Evolutionary conservation across 345 rosid genomes (phyloP), one percentile per base, ranked within the genome.

Genomic region (Lepidium sativum): DNA sequence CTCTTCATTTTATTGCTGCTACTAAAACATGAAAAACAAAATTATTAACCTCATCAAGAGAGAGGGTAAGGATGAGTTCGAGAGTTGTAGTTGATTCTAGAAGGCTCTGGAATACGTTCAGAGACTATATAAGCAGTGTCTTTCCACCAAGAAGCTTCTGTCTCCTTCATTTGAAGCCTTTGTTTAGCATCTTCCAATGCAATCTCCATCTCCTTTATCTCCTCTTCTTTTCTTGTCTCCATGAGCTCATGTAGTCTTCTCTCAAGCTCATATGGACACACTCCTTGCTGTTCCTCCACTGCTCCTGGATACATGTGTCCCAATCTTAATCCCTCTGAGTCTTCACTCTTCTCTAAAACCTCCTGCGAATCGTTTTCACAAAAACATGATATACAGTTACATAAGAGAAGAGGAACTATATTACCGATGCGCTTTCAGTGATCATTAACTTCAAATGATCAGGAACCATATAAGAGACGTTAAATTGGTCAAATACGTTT

Each of bases 71-170:
- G 54, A 29, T 12, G 67, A 51, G 62, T 25, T 25, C 37, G 33
- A 59, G 65, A 56, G 59, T 34, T 71, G 32, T 9, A 16, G 2
- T 31, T 59, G 67, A 51, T 15, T 61, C 73, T 61, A 20, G 81
- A 73, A 60, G 78, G 61, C 42, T 74, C 75, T 9, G 74, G 68
- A 64, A 77, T 67, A 64, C 81, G 81, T 61, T 64, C 63, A 45
- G 88, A 75, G 38, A 82, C 60, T 34, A 81, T 66, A 23, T 53
- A 54, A 17, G 91, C 95, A 5, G 86, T 83, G 72, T 80, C 92
- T 75, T 81, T 89, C 97, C 92, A 92, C 95, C 85, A 80, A 8
- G 81, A 77, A 45, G 79, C 74, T 83, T 92, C 95, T 20, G 54
- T 47, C 39, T 92, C 92, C 44, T 84, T 85, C 74, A 81, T 78